Base-by-base conservation (phyloP, 768 basidiomycete species). In the Auricularia sp. region DNA sequence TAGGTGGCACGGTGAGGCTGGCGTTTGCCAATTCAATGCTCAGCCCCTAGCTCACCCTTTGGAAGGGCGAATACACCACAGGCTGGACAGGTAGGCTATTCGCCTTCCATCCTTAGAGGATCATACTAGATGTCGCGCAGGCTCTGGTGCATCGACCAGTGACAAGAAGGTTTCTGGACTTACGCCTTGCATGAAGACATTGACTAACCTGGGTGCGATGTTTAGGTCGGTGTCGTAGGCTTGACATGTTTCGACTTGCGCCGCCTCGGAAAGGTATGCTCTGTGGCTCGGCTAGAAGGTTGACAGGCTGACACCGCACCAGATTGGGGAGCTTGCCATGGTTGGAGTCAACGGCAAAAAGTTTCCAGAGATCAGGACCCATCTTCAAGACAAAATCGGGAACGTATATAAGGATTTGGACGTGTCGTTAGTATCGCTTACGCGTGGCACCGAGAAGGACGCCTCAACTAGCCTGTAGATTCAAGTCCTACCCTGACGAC, bases 231-330 rank as follows among this genome's bases (percentile, higher is more conserved):
- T 45, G 92, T 97, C 61, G 92, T 96, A 69, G 94, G 84, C 21
- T 79, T 96, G 66, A 94, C 92, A 16, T 82, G 92, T 66, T 96
- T 96, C 70, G 94, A 96, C 75, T 84, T 95, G 62, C 85, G 90
- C 68, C 84, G 93, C 68, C 77, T 87, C 37, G 91, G 88, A 67
- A 95, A 95, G 82, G 90, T 78, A 64, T 68, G 67, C 59, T 67
- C 8, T 39, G 13, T 24, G 3, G 6, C n/a, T 1, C 45, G 18
- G 21, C 10, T 24, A 44, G 11, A 36, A 33, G 21, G 21, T 29
- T 16, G 21, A 39, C 61, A 35, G 65, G 64, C 65, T 47, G n/a
- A 35, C 51, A 37, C 59, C 24, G 62, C 37, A 54, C 16, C 62
- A 87, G 88, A 83, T 92, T 54, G 83, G 83, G 69, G 78, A 85